A percentile compares a stretch with the other conserved stretches of the same genome.
These are phyloP conservation scores for Zygoascus hellenicus DNA, from an alignment of 1,139 yeast species.

Conservation along the genomic window DNA sequence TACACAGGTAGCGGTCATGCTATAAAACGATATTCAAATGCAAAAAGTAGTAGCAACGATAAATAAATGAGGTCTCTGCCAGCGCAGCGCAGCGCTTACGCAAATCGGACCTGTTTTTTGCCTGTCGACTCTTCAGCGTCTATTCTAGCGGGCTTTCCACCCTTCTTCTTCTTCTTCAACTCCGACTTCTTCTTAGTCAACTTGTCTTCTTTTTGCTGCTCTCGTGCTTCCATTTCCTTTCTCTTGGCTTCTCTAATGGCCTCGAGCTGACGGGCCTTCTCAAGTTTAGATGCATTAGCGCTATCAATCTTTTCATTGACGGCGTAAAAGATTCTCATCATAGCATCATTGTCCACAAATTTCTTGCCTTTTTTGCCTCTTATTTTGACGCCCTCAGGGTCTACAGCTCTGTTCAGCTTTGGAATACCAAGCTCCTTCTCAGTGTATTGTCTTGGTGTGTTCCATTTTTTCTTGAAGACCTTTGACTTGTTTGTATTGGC, in stretches of 20 bases:
- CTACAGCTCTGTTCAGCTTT: conserved; percentile 68
- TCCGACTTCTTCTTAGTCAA: conserved; percentile 75
- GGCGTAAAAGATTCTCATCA: conserved; percentile 65
- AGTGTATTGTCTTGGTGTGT: conserved; percentile 51
- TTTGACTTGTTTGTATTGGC: conserved; percentile 14
- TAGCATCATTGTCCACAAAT: conserved; percentile 61
- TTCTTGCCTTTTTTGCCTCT: conserved; percentile 91
- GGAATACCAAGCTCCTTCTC: conserved; percentile 81
- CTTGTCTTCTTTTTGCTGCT: conserved; percentile 59
- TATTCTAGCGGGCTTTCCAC: conserved; percentile 11
- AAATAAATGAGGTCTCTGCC: no score
- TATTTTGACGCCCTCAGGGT: conserved; percentile 74
- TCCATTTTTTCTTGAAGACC: conserved; percentile 32
- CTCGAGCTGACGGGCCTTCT: conserved; percentile 81
- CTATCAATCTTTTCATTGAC: conserved; percentile 80
- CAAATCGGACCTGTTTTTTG: conserved; percentile 24
- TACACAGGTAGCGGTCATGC: no score
- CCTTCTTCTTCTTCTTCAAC: conserved; percentile 43
- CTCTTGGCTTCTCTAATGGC: conserved; percentile 83
- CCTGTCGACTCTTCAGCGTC: conserved; percentile 10
- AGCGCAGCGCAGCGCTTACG: conserved; percentile 19
- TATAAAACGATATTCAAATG: no score
- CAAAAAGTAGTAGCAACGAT: no score
- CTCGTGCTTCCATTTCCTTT: conserved; percentile 81
- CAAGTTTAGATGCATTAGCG: conserved; percentile 83